These are phyloP conservation scores for Pseudogymnoascus sp. DNA, from an alignment of 2,329 filamentous ascomycete species.

Conservation along the genomic window DNA sequence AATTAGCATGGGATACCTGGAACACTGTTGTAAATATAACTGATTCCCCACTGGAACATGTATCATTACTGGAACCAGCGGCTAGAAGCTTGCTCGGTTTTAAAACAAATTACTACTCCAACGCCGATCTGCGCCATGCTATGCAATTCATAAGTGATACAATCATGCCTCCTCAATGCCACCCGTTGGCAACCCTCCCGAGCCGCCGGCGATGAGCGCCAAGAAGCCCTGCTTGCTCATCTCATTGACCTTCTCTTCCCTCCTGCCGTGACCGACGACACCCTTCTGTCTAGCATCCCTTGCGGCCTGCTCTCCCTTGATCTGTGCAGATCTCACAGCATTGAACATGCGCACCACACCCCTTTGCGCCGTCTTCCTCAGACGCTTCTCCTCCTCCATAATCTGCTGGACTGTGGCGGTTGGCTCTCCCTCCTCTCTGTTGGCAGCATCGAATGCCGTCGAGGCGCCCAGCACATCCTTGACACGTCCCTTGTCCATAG, in stretches of 20 bases:
- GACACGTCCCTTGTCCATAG: slow-evolving; percentile 78
- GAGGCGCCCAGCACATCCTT: slow-evolving; percentile 68
- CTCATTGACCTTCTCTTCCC: slow-evolving; percentile 84
- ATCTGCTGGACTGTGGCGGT: slow-evolving; percentile 45
- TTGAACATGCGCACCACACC: slow-evolving; percentile 97
- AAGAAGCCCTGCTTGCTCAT: slow-evolving; percentile 97
- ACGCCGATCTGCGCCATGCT: slow-evolving; percentile 10
- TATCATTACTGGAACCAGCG: neutral
- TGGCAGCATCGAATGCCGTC: slow-evolving; percentile 42
- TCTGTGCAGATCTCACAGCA: slow-evolving; percentile 84
- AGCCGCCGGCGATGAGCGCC: slow-evolving; percentile 69
- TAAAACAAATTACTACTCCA: slow-evolving; percentile 6
- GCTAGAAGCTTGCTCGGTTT: neutral
- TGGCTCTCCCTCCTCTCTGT: slow-evolving; percentile 31
- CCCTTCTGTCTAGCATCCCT: slow-evolving; percentile 61
- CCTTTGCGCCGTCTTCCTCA: slow-evolving; percentile 82
- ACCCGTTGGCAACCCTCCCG: slow-evolving; percentile 50
- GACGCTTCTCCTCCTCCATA: slow-evolving; percentile 64
- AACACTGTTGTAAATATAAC: neutral
- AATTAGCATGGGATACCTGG: slow-evolving; percentile 9
- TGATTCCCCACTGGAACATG: neutral
- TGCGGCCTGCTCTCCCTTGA: slow-evolving; percentile 74
- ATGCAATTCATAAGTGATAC: slow-evolving; percentile 11
- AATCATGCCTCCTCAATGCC: slow-evolving; percentile 47
- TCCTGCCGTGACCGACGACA: slow-evolving; percentile 67